phyloP scores from a whole-genome alignment of 2,329 filamentous ascomycete genomes.

The Fusarium udum region DNA sequence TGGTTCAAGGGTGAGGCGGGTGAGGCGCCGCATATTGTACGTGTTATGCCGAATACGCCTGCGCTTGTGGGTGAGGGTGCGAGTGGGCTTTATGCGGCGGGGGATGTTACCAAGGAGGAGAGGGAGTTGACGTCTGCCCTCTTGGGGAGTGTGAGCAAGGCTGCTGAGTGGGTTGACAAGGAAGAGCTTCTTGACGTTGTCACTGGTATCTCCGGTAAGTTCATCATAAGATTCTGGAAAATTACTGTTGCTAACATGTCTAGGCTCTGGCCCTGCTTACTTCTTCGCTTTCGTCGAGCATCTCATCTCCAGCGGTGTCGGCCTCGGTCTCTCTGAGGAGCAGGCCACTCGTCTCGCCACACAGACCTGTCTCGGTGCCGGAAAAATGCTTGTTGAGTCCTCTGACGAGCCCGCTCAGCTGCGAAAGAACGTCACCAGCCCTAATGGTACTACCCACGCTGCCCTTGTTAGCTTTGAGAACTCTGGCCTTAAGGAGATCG shows the following conservation, averaged over 20 bases:
- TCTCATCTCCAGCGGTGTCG: constrained; percentile 55
- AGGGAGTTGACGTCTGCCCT: constrained; percentile 54
- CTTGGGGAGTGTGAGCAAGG: constrained; percentile 57
- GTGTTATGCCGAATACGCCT: constrained; percentile 64
- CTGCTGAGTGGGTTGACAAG: constrained; percentile 59
- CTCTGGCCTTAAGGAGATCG: constrained; percentile 54
- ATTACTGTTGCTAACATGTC: neutral
- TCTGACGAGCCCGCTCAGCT: constrained; percentile 57
- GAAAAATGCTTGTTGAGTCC: constrained; percentile 60
- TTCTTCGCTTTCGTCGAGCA: constrained; percentile 65
- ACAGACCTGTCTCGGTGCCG: constrained; percentile 62
- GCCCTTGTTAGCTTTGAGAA: constrained; percentile 59
- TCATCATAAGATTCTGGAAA: fast-evolving
- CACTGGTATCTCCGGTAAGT: constrained; percentile 59
- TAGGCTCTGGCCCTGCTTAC: constrained; percentile 62
- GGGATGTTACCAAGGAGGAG: constrained; percentile 54
- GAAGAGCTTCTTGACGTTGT: constrained; percentile 62
- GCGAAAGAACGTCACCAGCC: constrained; percentile 62
- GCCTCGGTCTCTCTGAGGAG: constrained; percentile 57
- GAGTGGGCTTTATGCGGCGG: constrained; percentile 57
- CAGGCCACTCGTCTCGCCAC: constrained; percentile 60
- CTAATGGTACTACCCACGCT: constrained; percentile 61
- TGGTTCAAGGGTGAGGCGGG: constrained; percentile 54
- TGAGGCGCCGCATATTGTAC: constrained; percentile 55
- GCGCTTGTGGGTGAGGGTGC: constrained; percentile 61